These are phyloP conservation scores for Yarrowia bubula DNA, from an alignment of 805 yeast species.

Conservation along the genomic window DNA sequence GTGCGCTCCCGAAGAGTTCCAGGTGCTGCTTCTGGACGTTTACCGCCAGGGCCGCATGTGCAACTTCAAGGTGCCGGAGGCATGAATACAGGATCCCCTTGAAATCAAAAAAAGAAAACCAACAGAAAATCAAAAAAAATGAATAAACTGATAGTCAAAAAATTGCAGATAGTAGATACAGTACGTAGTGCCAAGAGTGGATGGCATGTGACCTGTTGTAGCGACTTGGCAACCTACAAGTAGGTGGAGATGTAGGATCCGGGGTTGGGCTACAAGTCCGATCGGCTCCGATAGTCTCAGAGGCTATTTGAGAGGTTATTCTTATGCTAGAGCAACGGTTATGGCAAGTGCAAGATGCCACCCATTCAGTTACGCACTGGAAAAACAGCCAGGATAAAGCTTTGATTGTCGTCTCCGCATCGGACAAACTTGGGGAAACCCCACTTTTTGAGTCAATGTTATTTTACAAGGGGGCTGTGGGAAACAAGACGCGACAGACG, in stretches of 20 bases:
- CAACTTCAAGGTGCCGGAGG: conserved; percentile 41
- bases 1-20: conserved; percentile 57
- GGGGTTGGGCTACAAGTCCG: background rate
- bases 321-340: background rate
- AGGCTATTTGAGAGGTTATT: background rate
- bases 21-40: conserved; percentile 58
- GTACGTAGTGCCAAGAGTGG: background rate
- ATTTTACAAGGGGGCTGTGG: background rate
- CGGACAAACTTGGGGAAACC: background rate
- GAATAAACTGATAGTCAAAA: conserved; percentile 25
- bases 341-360: too few species aligned
- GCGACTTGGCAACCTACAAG: background rate
- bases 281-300: background rate
- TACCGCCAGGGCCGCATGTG: conserved; percentile 48
- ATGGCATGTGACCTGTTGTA: background rate
- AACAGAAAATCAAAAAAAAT: conserved; percentile 22
- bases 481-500: too few species aligned
- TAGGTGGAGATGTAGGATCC: background rate
- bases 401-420: too few species aligned
- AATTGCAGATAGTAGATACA: background rate
- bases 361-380: background rate
- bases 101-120: background rate
- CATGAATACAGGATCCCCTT: background rate
- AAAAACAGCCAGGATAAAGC: background rate
- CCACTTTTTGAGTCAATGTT: background rate